Conservation (phyloP, 257 asterid genomes). For the Solanum appendiculatum region DNA sequence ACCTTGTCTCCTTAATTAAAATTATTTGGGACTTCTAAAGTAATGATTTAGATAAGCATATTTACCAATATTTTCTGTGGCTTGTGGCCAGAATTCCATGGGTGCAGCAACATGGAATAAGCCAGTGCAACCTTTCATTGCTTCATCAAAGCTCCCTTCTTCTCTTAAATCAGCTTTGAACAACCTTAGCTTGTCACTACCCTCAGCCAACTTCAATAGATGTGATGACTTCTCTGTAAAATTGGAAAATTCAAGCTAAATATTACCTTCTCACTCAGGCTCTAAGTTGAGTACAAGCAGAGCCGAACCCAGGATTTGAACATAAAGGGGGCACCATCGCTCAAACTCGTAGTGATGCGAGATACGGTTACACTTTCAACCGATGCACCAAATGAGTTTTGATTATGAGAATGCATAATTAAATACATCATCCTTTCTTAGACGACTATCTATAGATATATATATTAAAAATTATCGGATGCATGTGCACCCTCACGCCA, state of each 20-base stretch:
- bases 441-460: no score
- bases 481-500: no score
- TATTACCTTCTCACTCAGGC: not conserved
- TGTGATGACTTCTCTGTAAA: constrained; percentile 53
- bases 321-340: not conserved
- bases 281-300: not conserved
- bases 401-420: no score
- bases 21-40: not conserved
- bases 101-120: constrained; percentile 85
- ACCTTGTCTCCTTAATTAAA: not conserved
- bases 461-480: no score
- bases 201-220: constrained; percentile 35
- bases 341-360: no score
- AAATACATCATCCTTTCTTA: no score
- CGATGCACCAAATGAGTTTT: no score
- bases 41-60: not conserved
- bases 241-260: constrained; percentile 3
- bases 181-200: constrained; percentile 37
- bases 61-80: constrained; percentile 37
- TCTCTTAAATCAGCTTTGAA: constrained; percentile 63
- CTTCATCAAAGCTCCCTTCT: constrained; percentile 87
- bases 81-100: constrained; percentile 57
- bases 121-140: constrained; percentile 65
- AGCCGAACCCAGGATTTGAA: not conserved
- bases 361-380: no score